phyloP scores from a whole-genome alignment of 192 early-diverging fungal species.

The Backusella psychrophila region DNA sequence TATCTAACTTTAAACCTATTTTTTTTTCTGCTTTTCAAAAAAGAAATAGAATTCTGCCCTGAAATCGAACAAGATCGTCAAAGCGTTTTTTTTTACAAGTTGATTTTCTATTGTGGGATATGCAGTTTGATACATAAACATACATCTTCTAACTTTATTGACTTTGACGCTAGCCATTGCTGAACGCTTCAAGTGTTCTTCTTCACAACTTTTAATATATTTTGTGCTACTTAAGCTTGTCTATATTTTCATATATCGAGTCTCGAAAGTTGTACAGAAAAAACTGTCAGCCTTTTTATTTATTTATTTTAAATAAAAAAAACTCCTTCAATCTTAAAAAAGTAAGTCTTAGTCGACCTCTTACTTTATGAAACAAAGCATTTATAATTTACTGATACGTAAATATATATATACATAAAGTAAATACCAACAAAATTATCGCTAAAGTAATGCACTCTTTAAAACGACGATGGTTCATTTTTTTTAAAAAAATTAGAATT shows the following conservation, averaged over 20 bases:
- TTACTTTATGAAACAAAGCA: no score
- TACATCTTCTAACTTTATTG: not conserved
- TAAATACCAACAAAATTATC: no score
- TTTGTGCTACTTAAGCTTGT: not conserved
- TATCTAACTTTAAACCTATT: not conserved
- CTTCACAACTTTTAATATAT: not conserved
- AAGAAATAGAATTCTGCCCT: not conserved
- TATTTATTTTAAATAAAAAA: no score
- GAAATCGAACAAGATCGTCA: not conserved
- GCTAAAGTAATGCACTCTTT: no score
- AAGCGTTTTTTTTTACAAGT: not conserved
- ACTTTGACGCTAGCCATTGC: not conserved
- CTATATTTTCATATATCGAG: not conserved
- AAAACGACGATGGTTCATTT: no score
- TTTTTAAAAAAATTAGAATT: no score
- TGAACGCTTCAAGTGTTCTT: not conserved
- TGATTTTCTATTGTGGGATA: not conserved
- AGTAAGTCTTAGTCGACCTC: no score
- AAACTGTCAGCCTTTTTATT: not conserved
- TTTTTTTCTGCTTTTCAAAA: not conserved
- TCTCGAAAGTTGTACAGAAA: not conserved
- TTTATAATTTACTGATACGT: no score
- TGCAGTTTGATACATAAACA: not conserved
- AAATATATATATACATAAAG: no score
- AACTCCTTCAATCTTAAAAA: no score